Evolutionary conservation across 2,329 filamentous ascomycete genomes (phyloP), one percentile per base, ranked within the genome.

Genomic region (Tolypocladium album): DNA sequence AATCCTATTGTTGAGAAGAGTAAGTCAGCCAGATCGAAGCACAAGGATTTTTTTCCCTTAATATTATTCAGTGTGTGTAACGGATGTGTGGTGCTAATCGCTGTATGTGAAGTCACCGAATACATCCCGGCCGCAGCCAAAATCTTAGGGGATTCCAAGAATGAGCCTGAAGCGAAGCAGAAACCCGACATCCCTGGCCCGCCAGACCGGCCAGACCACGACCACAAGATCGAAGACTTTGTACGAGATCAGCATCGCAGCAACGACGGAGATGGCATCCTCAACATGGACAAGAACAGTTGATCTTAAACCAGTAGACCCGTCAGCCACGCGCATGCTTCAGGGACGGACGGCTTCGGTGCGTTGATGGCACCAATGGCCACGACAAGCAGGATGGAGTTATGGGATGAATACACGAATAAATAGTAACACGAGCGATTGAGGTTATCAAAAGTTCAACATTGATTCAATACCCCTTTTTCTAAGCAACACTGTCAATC

Each of bases 191-290:
- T 67, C 17, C 61, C 69, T 1, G 76, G 73, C 3, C 75, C 75
- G 17, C 79, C 79, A 3, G 64, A 75, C 13, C 71, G 79, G 17
- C 79, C 79, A 0, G 63, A 71, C 27, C 75, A 82, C 59, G 80
- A 82, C 62, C 58, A 66, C 6, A 75, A 79, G 64, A 81, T 83
- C 57, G 79, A 80, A 62, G 77, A 81, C 36, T 83, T 83, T 61
- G 69, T 83, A 39, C 73, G 78, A 57, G 79, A 82, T 56, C 80
- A 82, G 69, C 79, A 83, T 65, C 68, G 75, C 45, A 82, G 79
- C 68, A 77, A 75, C 52, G 56, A 64, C 11, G 42, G 59, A 42
- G 55, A 59, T n/a, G 47, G 47, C 27, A 15, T 22, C 42, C 43
- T 36, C 15, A 58, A 39, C 27, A 56, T 31, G 3, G 40, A 34